Evolutionary conservation across 768 basidiomycete species (phyloP).

Genomic region (Hygrocybe coccinea): DNA sequence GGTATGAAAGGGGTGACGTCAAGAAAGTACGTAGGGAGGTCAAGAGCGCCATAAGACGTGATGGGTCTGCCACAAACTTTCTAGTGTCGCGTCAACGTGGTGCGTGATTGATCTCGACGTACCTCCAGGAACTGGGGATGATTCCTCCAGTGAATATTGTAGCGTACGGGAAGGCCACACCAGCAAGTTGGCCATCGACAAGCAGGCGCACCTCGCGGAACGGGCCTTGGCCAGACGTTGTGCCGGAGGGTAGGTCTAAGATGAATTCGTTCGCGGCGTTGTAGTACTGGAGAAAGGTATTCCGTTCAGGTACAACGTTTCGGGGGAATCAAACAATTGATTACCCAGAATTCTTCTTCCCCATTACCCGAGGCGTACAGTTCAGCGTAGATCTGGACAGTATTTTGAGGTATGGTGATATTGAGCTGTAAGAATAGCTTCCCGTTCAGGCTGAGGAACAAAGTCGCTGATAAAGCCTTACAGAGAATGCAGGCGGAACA

Average conservation of each 20-base stretch:
- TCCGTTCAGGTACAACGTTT: not conserved
- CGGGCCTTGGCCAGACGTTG: conserved; percentile 41
- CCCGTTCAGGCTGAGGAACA: not conserved
- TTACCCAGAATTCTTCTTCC: conserved; percentile 74
- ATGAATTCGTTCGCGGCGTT: conserved; percentile 62
- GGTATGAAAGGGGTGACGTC: conserved; percentile 78
- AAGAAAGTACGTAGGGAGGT: conserved; percentile 71
- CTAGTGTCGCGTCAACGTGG: not conserved
- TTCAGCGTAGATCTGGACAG: conserved; percentile 64
- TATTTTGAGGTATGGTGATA: conserved; percentile 64
- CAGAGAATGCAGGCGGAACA: conserved; percentile 70
- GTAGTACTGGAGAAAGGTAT: conserved; percentile 47
- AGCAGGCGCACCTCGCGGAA: conserved; percentile 48
- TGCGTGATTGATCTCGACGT: not conserved
- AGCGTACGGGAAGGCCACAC: conserved; percentile 48
- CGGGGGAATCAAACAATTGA: not conserved
- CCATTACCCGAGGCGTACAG: conserved; percentile 60
- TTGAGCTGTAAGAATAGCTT: conserved; percentile 43
- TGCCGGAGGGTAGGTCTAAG: conserved; percentile 44
- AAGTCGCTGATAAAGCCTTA: conserved; percentile 23
- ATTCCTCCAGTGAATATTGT: conserved; percentile 76
- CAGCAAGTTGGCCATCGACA: conserved; percentile 44
- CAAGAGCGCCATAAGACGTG: conserved; percentile 69
- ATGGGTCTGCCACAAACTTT: conserved; percentile 47
- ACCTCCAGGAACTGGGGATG: conserved; percentile 68